These are phyloP conservation scores for Hyphopichia buzzinii DNA, from an alignment of 1,139 yeast species.

Conservation along the genomic window DNA sequence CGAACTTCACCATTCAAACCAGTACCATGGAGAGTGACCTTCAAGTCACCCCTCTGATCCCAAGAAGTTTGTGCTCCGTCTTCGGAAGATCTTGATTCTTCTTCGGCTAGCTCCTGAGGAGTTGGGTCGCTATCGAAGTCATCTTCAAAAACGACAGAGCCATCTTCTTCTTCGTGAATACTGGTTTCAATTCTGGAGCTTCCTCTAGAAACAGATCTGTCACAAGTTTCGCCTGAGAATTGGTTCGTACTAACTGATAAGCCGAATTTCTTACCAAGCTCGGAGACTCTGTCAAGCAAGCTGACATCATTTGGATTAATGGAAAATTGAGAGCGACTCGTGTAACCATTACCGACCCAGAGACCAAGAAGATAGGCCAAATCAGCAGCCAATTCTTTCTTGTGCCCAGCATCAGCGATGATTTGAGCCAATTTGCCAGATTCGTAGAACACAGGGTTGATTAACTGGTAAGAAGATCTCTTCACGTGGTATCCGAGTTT, in stretches of 20 bases:
- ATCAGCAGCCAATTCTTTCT: conserved; percentile 9
- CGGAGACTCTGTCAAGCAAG: conserved; percentile 15
- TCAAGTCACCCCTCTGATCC: not conserved
- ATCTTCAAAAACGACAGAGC: not conserved
- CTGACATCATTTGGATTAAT: conserved; percentile 19
- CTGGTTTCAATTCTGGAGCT: not conserved
- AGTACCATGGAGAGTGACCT: conserved; percentile 1
- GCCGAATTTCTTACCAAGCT: conserved; percentile 18
- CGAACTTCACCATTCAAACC: conserved; percentile 3
- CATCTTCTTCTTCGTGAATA: conserved; percentile 5
- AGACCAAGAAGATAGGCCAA: conserved; percentile 33
- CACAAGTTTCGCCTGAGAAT: too few relatives aligned
- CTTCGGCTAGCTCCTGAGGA: not conserved
- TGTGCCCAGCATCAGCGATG: conserved; percentile 9
- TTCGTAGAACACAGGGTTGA: conserved; percentile 30
- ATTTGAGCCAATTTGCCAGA: conserved; percentile 18
- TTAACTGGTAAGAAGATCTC: conserved; percentile 25
- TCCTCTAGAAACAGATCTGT: not conserved
- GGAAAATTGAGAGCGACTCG: conserved; percentile 16
- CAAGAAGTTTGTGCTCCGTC: conserved; percentile 2
- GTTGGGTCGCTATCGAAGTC: not conserved
- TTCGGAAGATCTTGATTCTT: conserved; percentile 1
- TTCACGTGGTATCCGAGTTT: conserved; percentile 18
- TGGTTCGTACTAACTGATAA: conserved; percentile 1
- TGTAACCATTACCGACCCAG: conserved; percentile 20